phyloP scores from a whole-genome alignment of 2,329 filamentous ascomycete genomes.

The Trichophyton mentagrophytes region DNA sequence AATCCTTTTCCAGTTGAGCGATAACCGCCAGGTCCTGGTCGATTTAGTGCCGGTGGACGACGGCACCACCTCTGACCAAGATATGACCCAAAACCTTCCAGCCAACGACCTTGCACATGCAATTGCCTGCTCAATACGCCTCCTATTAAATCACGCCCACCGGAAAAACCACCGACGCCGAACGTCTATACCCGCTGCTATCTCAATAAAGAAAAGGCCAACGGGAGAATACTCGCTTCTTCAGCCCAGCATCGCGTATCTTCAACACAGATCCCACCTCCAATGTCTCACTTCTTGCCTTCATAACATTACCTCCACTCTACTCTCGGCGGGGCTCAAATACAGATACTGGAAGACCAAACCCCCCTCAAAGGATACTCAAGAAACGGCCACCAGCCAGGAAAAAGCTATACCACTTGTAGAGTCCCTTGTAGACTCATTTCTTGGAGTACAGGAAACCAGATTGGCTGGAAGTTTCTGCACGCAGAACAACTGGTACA shows the following conservation, averaged over 20 bases:
- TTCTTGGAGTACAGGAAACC: conserved; percentile 34
- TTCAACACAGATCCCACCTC: conserved; percentile 37
- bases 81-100: conserved; percentile 14
- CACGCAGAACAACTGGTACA: conserved; percentile 25
- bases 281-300: conserved; percentile 25
- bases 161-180: conserved; percentile 57
- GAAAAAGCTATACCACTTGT: conserved; percentile 15
- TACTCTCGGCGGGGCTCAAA: conserved; percentile 23
- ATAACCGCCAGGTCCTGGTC: conserved; percentile 48
- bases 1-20: conserved; percentile 44
- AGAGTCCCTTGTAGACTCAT: conserved; percentile 31
- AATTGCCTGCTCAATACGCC: conserved; percentile 54
- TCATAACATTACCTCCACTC: conserved; percentile 20
- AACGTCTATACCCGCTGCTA: conserved; percentile 49
- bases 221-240: conserved; percentile 45
- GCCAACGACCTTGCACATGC: conserved; percentile 46
- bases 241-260: conserved; percentile 43
- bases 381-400: conserved; percentile 13
- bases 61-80: conserved; percentile 16
- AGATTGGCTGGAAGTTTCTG: conserved; percentile 28
- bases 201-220: conserved; percentile 39
- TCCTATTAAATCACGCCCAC: conserved; percentile 69
- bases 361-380: conserved; percentile 13
- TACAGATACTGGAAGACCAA: conserved; percentile 18
- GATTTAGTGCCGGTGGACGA: conserved; percentile 49